Conservation (phyloP, 2,329 filamentous ascomycete genomes). For the Neofusicoccum cordaticola region DNA sequence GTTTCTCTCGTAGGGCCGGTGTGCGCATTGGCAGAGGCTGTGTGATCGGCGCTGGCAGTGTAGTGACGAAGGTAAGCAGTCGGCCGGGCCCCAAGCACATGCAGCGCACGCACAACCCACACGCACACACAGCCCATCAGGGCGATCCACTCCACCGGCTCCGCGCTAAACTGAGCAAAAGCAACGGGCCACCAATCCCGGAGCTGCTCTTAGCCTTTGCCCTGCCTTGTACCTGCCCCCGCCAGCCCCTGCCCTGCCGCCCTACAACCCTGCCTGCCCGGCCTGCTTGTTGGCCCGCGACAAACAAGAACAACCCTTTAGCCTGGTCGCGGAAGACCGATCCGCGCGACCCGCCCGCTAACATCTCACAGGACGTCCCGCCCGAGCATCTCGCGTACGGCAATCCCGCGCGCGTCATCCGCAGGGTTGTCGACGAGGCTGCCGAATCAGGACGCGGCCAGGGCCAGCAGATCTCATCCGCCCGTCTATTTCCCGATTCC, state of each 20-base stretch:
- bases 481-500: conserved; percentile 1
- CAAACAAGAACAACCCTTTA: background rate
- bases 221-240: background rate
- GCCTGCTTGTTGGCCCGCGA: background rate
- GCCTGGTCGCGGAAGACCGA: conserved; percentile 10
- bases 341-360: conserved; percentile 11
- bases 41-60: conserved; percentile 75
- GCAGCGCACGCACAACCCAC: background rate
- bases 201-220: background rate
- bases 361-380: conserved; percentile 14
- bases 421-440: background rate
- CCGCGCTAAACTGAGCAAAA: background rate
- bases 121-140: background rate
- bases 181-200: background rate
- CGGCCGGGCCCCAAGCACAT: background rate
- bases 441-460: background rate
- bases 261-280: background rate
- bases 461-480: conserved; percentile 6
- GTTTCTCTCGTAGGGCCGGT: conserved; percentile 49
- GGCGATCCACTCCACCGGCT: background rate
- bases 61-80: conserved; percentile 65
- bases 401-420: conserved; percentile 14
- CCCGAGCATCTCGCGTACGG: conserved; percentile 14
- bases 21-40: conserved; percentile 73
- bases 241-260: background rate